Evolutionary conservation across 2,329 filamentous ascomycete genomes (phyloP).

Genomic region (Pseudogymnoascus sp.): DNA sequence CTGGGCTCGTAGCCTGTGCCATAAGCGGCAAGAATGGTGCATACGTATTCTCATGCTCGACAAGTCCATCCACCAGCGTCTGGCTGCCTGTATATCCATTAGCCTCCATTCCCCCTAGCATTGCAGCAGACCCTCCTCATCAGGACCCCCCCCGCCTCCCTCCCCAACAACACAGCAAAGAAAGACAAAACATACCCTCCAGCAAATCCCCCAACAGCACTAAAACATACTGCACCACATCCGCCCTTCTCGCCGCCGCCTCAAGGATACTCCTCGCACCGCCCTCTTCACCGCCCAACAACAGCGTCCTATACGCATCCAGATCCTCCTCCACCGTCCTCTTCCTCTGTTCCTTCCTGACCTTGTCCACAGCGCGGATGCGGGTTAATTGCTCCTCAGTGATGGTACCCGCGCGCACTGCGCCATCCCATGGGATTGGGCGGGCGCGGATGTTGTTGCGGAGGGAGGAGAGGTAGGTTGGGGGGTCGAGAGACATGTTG

Average conservation of each 20-base stretch:
- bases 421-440: conserved; percentile 96
- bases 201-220: conserved; percentile 83
- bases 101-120: neutral
- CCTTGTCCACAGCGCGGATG: conserved; percentile 95
- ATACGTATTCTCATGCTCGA: conserved; percentile 69
- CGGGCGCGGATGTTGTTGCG: conserved; percentile 96
- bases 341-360: conserved; percentile 81
- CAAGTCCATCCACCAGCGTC: conserved; percentile 64
- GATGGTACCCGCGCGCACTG: conserved; percentile 85
- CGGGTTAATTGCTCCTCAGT: conserved; percentile 89
- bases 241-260: conserved; percentile 72
- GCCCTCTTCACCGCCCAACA: conserved; percentile 62
- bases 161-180: neutral
- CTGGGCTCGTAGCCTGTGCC: conserved; percentile 61
- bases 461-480: conserved; percentile 76
- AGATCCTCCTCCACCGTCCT: conserved; percentile 74
- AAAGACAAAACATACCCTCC: conserved; percentile 51
- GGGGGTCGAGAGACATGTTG: conserved; percentile 81
- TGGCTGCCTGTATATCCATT: conserved; percentile 56
- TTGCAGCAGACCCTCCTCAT: no score
- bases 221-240: conserved; percentile 91
- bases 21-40: conserved; percentile 77
- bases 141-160: no score
- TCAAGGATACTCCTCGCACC: conserved; percentile 69
- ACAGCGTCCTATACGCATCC: conserved; percentile 68